Evolutionary conservation across 106 monocot genomes (phyloP).

Genomic region (Gastrodia elata): DNA sequence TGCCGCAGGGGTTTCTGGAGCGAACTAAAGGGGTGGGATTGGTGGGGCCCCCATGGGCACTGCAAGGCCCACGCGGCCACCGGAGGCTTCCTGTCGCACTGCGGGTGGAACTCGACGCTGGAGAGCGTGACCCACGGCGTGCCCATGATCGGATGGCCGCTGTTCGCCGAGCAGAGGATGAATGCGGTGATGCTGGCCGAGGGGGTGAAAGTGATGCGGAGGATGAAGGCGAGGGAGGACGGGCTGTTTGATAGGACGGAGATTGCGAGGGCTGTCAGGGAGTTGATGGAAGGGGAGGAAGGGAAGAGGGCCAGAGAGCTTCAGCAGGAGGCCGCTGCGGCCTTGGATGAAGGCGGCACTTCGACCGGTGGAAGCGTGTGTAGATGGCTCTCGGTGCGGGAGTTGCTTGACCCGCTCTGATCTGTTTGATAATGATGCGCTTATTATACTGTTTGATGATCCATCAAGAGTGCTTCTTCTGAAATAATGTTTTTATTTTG

Average conservation of each 20-base stretch:
- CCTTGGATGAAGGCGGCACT: slow-evolving; percentile 18
- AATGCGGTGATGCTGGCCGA: slow-evolving; percentile 56
- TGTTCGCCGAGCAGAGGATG: slow-evolving; percentile 70
- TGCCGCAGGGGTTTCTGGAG: slow-evolving; percentile 55
- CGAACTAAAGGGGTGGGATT: slow-evolving; percentile 36
- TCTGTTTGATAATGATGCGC: too few relatives aligned
- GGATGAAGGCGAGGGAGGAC: slow-evolving; percentile 10
- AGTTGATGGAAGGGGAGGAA: slow-evolving; percentile 47
- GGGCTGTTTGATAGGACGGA: slow-evolving; percentile 32
- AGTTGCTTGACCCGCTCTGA: too few relatives aligned
- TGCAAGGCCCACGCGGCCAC: slow-evolving; percentile 33
- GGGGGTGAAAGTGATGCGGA: slow-evolving; percentile 25
- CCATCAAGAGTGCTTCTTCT: too few relatives aligned
- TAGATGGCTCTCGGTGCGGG: neutral
- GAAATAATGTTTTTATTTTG: too few relatives aligned
- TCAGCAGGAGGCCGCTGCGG: slow-evolving; percentile 7
- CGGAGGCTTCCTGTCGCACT: slow-evolving; percentile 60
- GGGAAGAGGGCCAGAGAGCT: slow-evolving; percentile 29
- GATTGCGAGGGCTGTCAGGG: slow-evolving; percentile 30
- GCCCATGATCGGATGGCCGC: slow-evolving; percentile 78
- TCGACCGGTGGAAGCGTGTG: slow-evolving; percentile 24
- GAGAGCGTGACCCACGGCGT: too few relatives aligned
- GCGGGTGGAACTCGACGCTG: slow-evolving; percentile 74
- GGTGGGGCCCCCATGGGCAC: slow-evolving; percentile 54
- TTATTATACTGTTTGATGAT: too few relatives aligned